phyloP scores from a whole-genome alignment of 1,284 basidiomycete genomes.

The Cryptococcus sp. region DNA sequence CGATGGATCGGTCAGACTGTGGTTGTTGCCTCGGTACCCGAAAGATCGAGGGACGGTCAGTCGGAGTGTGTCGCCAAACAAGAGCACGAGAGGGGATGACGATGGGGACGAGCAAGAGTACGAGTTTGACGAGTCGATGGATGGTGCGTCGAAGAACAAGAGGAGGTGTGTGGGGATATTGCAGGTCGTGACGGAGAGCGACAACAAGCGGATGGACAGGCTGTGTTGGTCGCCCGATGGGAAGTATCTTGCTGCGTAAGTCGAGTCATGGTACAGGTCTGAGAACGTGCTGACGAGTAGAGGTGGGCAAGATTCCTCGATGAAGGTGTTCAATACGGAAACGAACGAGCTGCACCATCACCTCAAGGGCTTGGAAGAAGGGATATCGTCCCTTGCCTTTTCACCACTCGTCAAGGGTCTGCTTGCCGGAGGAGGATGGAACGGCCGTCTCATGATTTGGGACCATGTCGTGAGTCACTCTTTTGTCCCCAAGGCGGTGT shows the following conservation, averaged over 20 bases:
- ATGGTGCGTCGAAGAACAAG: constrained; percentile 17
- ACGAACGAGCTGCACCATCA: constrained; percentile 30
- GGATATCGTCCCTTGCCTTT: constrained; percentile 38
- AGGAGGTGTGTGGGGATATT: constrained; percentile 29
- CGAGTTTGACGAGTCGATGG: not conserved
- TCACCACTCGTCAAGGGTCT: constrained; percentile 23
- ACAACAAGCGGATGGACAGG: constrained; percentile 40
- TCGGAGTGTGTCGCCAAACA: constrained; percentile 3
- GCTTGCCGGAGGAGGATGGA: constrained; percentile 39
- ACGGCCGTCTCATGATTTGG: constrained; percentile 35
- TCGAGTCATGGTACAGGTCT: constrained; percentile 1
- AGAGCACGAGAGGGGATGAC: constrained; percentile 11
- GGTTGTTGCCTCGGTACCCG: constrained; percentile 36
- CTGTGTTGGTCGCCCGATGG: constrained; percentile 35
- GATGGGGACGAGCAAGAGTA: constrained; percentile 8
- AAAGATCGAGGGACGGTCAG: constrained; percentile 18
- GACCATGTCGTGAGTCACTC: constrained; percentile 31
- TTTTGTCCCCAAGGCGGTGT: not conserved
- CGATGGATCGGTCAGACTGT: constrained; percentile 39
- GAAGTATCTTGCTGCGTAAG: constrained; percentile 43
- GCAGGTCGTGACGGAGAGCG: constrained; percentile 30
- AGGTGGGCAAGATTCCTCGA: constrained; percentile 40
- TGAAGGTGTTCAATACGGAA: constrained; percentile 37
- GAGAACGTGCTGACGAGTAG: constrained; percentile 13
- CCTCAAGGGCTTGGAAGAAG: constrained; percentile 30